phyloP scores from a whole-genome alignment of 2,329 filamentous ascomycete species.

The Tolypocladium ovalisporum region DNA sequence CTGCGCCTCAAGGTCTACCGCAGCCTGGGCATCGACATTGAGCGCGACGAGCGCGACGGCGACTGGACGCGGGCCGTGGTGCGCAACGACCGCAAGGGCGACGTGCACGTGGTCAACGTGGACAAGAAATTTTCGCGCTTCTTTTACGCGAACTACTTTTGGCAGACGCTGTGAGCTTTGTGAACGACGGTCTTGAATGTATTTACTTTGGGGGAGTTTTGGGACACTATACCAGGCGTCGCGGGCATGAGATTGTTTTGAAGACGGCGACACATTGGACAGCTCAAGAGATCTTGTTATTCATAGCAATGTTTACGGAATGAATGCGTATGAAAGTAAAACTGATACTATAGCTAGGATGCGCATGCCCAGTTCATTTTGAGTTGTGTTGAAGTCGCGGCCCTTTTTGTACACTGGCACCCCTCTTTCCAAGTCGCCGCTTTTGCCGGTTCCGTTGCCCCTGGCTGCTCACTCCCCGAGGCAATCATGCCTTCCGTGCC shows the following conservation, averaged over 20 bases:
- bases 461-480: not conserved
- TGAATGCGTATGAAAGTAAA: not conserved
- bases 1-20: constrained; percentile 85
- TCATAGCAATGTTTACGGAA: not conserved
- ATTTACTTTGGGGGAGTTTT: not conserved
- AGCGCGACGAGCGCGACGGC: constrained; percentile 60
- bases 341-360: not conserved
- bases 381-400: not conserved
- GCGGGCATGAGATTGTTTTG: not conserved
- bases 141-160: constrained; percentile 95
- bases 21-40: constrained; percentile 80
- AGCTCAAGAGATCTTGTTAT: not conserved
- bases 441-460: not conserved
- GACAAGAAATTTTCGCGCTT: constrained; percentile 84
- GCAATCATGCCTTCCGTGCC: not conserved
- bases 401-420: not conserved
- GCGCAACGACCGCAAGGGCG: constrained; percentile 73
- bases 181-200: not conserved
- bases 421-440: not conserved
- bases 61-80: constrained; percentile 82
- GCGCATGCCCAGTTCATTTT: not conserved
- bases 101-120: constrained; percentile 90
- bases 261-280: not conserved
- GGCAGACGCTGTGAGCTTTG: constrained; percentile 59
- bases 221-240: not conserved